Evolutionary conservation across 2,329 filamentous ascomycete genomes (phyloP), one percentile per base, ranked within the genome.

Genomic region (Talaromyces piceae): DNA sequence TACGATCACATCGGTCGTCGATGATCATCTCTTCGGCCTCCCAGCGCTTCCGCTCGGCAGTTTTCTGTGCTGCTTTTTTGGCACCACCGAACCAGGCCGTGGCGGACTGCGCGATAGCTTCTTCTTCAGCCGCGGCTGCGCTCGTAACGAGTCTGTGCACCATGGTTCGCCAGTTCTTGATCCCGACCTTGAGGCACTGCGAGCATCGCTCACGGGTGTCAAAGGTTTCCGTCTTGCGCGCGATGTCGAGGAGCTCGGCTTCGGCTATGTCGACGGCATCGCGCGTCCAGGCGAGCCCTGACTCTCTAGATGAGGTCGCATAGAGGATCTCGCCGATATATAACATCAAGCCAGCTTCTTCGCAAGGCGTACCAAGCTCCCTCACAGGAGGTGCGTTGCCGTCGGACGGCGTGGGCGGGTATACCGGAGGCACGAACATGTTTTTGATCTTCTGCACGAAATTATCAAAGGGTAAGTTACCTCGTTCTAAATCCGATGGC

Each of bases 241-340:
- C 51, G 57, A 70, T 54, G 56, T 72, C 58, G 48, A 63, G 60
- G 7, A 70, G 68, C 60, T 82, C 83, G 54, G 83, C 77, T 68
- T 91, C 90, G 2, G 90, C 86, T 1, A 87, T 73, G 58, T 91
- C 86, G 27, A 95, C 88, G 23, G 86, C 90, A 56, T 95, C 88
- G 50, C 89, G 81, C 1, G 91, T 95, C 91, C 91, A 97, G 5
- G 83, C 83, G 2, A 96, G 75, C 0, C 90, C 91, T 54, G 86
- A 84, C 45, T 88, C 83, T 16, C 67, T 73, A 16, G 74, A 71
- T n/a, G 79, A 77, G 4, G 79, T 80, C 0, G 88, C 81, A 67
- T 87, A 96, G 27, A 97, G 78, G 47, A 97, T 95, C 71, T 97
- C 91, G 53, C 91, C 91, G 56, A 97, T 91, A 68, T 95, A 93